Evolutionary conservation across 1,284 basidiomycete genomes (phyloP).

Genomic region (Prillingera fragicola): DNA sequence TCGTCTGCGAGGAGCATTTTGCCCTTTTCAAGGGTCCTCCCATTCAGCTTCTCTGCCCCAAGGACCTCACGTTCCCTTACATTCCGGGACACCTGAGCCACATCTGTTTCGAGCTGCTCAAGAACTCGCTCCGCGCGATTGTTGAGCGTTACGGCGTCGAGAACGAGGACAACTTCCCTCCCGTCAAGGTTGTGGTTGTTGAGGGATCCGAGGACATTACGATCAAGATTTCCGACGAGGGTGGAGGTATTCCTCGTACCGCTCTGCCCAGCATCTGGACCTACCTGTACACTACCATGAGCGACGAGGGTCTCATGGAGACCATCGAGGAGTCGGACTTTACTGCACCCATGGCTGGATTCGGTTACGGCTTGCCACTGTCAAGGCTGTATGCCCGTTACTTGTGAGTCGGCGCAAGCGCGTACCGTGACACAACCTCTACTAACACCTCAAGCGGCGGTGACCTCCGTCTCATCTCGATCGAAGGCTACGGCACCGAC

Average conservation of each 20-base stretch:
- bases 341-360: too few species aligned
- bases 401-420: neutral
- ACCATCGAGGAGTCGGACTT: constrained; percentile 66
- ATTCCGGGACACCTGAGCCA: constrained; percentile 91
- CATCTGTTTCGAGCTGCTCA: constrained; percentile 96
- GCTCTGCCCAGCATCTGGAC: constrained; percentile 97
- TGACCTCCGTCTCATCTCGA: constrained; percentile 66
- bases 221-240: constrained; percentile 95
- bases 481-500: constrained; percentile 72
- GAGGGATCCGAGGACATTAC: constrained; percentile 93
- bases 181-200: constrained; percentile 94
- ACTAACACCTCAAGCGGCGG: constrained; percentile 3
- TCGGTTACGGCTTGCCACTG: constrained; percentile 75
- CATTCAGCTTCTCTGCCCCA: constrained; percentile 92
- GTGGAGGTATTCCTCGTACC: constrained; percentile 89
- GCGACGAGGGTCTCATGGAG: constrained; percentile 76
- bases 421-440: neutral
- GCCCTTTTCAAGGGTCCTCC: constrained; percentile 90
- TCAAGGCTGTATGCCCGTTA: constrained; percentile 67
- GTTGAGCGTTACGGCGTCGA: constrained; percentile 82
- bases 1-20: constrained; percentile 97
- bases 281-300: constrained; percentile 95
- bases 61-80: constrained; percentile 84
- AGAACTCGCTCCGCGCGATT: constrained; percentile 94
- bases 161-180: constrained; percentile 74